Conservation (phyloP, 768 basidiomycete genomes). For the Coprinopsis sp. region DNA sequence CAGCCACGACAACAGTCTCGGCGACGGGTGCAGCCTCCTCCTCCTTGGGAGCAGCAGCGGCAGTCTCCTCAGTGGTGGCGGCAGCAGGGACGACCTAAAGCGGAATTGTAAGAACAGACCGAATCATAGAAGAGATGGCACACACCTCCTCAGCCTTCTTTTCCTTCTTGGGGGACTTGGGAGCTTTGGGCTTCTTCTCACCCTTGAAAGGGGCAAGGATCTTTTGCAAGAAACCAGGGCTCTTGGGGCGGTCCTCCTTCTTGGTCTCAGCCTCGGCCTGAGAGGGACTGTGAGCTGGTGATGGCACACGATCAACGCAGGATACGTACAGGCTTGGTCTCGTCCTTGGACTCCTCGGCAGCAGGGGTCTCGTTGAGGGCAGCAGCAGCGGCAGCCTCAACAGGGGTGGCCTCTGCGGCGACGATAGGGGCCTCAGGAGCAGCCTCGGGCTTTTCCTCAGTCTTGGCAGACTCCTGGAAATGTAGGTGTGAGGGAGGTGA, state of each 20-base stretch:
- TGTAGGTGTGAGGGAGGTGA: not conserved
- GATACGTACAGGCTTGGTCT: conserved; percentile 36
- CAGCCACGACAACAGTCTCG: conserved; percentile 35
- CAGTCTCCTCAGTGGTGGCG: conserved; percentile 39
- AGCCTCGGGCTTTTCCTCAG: conserved; percentile 20
- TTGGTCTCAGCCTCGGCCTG: conserved; percentile 51
- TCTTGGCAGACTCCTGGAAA: conserved; percentile 21
- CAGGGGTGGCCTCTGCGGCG: conserved; percentile 19
- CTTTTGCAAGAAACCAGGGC: conserved; percentile 71
- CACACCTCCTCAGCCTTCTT: conserved; percentile 74
- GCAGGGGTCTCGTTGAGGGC: conserved; percentile 17
- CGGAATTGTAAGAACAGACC: conserved; percentile 1
- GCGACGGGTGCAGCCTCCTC: conserved; percentile 43
- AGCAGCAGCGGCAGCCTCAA: conserved; percentile 17
- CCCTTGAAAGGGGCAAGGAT: conserved; percentile 77
- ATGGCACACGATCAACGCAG: not conserved
- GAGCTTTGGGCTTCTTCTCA: conserved; percentile 62
- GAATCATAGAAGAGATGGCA: conserved; percentile 5
- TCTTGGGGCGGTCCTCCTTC: conserved; percentile 81
- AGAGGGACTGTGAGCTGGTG: conserved; percentile 11
- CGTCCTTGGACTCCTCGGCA: conserved; percentile 35
- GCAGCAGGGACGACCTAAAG: conserved; percentile 22
- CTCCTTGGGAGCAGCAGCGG: conserved; percentile 36
- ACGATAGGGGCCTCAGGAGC: conserved; percentile 19
- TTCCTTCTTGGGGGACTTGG: conserved; percentile 78